A percentile compares a stretch with the other conserved stretches of the same genome.
These are phyloP conservation scores for Kingdonia uniflora DNA, from an alignment of 164 flowering plant species.

Conservation along the genomic window DNA sequence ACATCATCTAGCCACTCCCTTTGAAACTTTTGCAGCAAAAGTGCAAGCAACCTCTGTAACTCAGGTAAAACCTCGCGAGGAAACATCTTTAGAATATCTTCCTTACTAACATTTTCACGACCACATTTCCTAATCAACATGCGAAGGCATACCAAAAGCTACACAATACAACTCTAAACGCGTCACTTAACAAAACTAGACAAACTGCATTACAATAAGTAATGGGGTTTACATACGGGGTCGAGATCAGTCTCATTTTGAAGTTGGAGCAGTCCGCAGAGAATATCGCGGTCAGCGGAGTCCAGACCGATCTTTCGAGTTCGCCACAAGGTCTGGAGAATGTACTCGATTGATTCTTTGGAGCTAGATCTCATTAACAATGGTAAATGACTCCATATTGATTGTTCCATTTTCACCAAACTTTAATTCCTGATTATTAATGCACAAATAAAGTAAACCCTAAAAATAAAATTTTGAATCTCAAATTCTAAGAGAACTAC, in stretches of 20 bases:
- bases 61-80: constrained; percentile 67
- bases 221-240: constrained; percentile 29
- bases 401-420: constrained; percentile 45
- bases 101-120: constrained; percentile 46
- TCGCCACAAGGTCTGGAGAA: constrained; percentile 37
- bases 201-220: not conserved
- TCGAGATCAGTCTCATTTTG: constrained; percentile 49
- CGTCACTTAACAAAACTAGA: not conserved
- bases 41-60: constrained; percentile 54
- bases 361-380: constrained; percentile 54
- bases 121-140: constrained; percentile 61
- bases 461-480: no score
- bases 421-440: no score
- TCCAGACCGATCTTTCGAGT: constrained; percentile 43
- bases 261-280: constrained; percentile 20
- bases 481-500: no score
- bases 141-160: constrained; percentile 74
- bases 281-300: constrained; percentile 44
- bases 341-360: constrained; percentile 19
- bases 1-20: constrained; percentile 61
- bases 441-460: no score
- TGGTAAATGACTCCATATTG: constrained; percentile 61
- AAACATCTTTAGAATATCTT: constrained; percentile 59
- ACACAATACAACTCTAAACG: constrained; percentile 9
- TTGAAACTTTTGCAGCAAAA: constrained; percentile 73